phyloP scores from a whole-genome alignment of 208 protist genomes.

The Leishmania guyanensis region DNA sequence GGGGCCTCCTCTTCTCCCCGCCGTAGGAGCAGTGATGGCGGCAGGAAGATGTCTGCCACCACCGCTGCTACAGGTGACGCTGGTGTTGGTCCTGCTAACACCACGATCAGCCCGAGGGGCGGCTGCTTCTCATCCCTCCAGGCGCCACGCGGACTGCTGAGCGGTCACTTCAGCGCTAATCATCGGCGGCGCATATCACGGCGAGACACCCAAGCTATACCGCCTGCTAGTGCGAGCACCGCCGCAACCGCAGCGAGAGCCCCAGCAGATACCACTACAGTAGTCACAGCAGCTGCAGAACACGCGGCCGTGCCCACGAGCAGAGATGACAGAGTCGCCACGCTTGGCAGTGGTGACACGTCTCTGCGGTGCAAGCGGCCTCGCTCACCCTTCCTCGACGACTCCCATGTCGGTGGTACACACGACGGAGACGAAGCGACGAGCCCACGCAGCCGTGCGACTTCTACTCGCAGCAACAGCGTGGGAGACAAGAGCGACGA shows the following conservation, averaged over 20 bases:
- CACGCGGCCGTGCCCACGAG: not conserved
- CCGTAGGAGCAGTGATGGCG: not conserved
- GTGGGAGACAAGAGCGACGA: not conserved
- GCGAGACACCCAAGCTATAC: not conserved
- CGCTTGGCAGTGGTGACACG: not conserved
- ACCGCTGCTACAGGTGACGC: not conserved
- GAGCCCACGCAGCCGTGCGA: not conserved
- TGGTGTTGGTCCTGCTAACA: not conserved
- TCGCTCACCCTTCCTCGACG: conserved; percentile 8
- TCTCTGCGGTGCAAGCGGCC: conserved; percentile 16
- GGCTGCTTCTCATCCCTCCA: not conserved
- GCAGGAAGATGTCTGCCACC: not conserved
- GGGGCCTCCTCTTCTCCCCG: not conserved
- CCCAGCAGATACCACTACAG: not conserved
- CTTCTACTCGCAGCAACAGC: not conserved
- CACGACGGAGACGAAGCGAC: not conserved
- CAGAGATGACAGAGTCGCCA: not conserved
- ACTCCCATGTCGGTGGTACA: not conserved
- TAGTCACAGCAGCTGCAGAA: not conserved
- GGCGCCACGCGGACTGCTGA: conserved; percentile 1
- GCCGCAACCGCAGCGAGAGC: not conserved
- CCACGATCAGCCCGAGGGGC: not conserved
- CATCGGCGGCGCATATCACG: conserved; percentile 18
- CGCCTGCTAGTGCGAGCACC: not conserved
- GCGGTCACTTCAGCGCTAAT: conserved; percentile 32